Conservation (phyloP, 345 rosid genomes). For the Cardiospermum halicacabum region DNA sequence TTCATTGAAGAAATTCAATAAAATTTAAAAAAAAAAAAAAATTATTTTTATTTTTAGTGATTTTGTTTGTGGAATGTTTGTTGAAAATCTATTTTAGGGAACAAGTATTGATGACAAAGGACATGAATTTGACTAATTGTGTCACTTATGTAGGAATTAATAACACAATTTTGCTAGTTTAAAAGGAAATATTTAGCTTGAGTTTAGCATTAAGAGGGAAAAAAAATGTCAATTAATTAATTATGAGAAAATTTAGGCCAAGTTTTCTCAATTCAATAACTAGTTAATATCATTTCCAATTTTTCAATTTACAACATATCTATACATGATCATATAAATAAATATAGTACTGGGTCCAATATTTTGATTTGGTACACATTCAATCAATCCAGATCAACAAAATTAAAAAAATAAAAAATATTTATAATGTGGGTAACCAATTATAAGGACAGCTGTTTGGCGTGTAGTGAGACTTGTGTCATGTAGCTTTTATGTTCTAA, state of each 20-base stretch:
- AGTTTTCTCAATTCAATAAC: too few species aligned
- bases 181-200: not conserved
- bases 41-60: not conserved
- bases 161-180: not conserved
- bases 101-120: not conserved
- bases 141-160: constrained; percentile 1
- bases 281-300: too few species aligned
- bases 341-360: too few species aligned
- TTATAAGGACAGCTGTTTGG: constrained; percentile 9
- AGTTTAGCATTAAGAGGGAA: constrained; percentile 7
- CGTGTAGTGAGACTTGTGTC: not conserved
- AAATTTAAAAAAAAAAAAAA: not conserved
- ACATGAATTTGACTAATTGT: not conserved
- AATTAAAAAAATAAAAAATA: too few species aligned
- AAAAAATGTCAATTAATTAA: not conserved
- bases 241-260: not conserved
- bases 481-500: not conserved
- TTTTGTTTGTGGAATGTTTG: constrained; percentile 4
- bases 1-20: constrained; percentile 1
- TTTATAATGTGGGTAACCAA: not conserved
- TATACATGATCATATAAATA: too few species aligned
- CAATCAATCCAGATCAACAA: too few species aligned
- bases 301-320: too few species aligned
- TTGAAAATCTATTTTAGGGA: not conserved
- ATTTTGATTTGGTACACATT: too few species aligned